Evolutionary conservation across 306 rosid species (phyloP).

Genomic region (Cicer judaicum): DNA sequence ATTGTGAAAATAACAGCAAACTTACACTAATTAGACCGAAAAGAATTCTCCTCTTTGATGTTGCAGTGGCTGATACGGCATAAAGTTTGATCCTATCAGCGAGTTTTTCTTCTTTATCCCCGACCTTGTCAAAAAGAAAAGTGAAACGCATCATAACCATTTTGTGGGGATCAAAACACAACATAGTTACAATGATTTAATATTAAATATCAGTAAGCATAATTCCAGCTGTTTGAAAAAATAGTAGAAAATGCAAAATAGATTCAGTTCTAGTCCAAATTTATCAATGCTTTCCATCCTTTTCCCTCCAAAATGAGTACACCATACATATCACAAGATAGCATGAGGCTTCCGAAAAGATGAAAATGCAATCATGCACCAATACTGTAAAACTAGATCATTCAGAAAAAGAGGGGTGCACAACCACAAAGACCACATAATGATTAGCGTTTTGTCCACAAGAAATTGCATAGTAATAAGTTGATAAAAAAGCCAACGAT

Average conservation of each 20-base stretch:
- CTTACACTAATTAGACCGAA: constrained; percentile 86
- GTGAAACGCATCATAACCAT: constrained; percentile 22
- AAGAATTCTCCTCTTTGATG: constrained; percentile 84
- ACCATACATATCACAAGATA: not conserved
- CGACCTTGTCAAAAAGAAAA: constrained; percentile 63
- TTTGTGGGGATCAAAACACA: constrained; percentile 11
- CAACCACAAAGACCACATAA: not conserved
- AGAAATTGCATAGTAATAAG: no score
- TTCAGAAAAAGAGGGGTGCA: no score
- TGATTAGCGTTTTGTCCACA: not conserved
- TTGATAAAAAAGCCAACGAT: not conserved
- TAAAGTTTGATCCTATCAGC: constrained; percentile 94
- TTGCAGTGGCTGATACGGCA: constrained; percentile 75
- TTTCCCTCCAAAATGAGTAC: constrained; percentile 16
- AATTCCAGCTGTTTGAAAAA: not conserved
- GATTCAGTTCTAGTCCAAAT: constrained; percentile 12
- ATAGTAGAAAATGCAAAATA: constrained; percentile 7
- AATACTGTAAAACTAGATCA: not conserved
- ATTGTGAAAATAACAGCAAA: constrained; percentile 32
- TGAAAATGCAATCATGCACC: not conserved
- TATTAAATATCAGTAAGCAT: not conserved
- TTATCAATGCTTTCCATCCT: not conserved
- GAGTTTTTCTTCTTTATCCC: constrained; percentile 87
- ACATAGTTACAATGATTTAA: constrained; percentile 15
- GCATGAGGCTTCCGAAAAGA: not conserved